Conservation (phyloP, 768 basidiomycete species). For the Strobilomyces echinocephalus region DNA sequence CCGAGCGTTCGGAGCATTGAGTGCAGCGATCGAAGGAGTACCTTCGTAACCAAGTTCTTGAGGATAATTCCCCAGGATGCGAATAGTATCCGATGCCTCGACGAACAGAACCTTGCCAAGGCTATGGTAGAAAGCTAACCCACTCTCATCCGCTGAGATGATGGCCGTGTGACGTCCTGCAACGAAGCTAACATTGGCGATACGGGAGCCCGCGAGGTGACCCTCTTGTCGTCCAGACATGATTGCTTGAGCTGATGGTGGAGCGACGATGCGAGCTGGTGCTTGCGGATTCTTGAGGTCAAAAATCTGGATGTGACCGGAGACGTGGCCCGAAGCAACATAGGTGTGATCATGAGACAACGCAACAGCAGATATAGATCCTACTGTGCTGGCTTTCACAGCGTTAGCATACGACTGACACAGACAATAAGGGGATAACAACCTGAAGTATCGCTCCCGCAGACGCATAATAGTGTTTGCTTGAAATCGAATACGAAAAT, state of each 20-base stretch:
- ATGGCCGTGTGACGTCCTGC: slow-evolving; percentile 91
- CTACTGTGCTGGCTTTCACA: slow-evolving; percentile 51
- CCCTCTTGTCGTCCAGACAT: slow-evolving; percentile 80
- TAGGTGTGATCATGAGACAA: slow-evolving; percentile 93
- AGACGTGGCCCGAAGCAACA: slow-evolving; percentile 81
- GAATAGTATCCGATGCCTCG: slow-evolving; percentile 89
- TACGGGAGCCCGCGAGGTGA: slow-evolving; percentile 73
- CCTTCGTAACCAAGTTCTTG: slow-evolving; percentile 32
- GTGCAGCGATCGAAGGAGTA: slow-evolving; percentile 9
- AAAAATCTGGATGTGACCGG: slow-evolving; percentile 83
- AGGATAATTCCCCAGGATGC: slow-evolving; percentile 90
- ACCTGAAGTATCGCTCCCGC: slow-evolving; percentile 70
- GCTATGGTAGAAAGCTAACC: slow-evolving; percentile 92
- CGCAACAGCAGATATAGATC: slow-evolving; percentile 83
- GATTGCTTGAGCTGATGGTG: slow-evolving; percentile 64
- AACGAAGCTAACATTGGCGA: slow-evolving; percentile 80
- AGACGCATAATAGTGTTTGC: slow-evolving; percentile 75
- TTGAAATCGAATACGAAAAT: slow-evolving; percentile 86
- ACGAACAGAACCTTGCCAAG: slow-evolving; percentile 92
- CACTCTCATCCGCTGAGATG: slow-evolving; percentile 83
- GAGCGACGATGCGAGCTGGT: slow-evolving; percentile 66
- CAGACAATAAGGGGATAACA: slow-evolving; percentile 13
- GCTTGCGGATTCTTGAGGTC: slow-evolving; percentile 66
- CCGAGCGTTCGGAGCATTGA: slow-evolving; percentile 21
- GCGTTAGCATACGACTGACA: slow-evolving; percentile 18